Percentiles rank a stretch among this genome's conserved stretches.
These are phyloP conservation scores for Sporothrix luriei DNA, from an alignment of 2,329 filamentous ascomycete species.

Conservation along the genomic window DNA sequence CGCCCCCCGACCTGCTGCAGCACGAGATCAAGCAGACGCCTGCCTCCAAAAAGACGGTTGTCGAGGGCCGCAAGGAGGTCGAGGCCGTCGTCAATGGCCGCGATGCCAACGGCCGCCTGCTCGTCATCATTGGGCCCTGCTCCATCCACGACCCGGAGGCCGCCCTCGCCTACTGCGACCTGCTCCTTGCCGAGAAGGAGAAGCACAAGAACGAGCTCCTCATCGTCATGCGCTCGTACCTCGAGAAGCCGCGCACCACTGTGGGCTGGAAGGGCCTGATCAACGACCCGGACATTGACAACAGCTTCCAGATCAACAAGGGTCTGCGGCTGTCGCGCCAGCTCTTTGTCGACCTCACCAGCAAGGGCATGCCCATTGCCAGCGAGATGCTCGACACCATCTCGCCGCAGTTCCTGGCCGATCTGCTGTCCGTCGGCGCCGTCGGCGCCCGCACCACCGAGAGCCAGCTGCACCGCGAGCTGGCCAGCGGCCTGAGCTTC, in stretches of 20 bases:
- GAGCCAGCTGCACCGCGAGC: conserved; percentile 90
- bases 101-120: conserved; percentile 60
- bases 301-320: conserved; percentile 99
- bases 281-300: conserved; percentile 97
- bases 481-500: conserved; percentile 92
- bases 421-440: conserved; percentile 86
- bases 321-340: conserved; percentile 83
- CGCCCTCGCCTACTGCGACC: conserved; percentile 89
- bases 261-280: conserved; percentile 99
- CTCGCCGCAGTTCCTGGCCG: conserved; percentile 93
- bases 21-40: conserved; percentile 75
- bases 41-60: conserved; percentile 62
- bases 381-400: conserved; percentile 99
- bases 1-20: conserved; percentile 90
- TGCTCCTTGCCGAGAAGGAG: conserved; percentile 76
- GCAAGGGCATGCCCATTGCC: conserved; percentile 91
- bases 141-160: conserved; percentile 93
- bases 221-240: conserved; percentile 96
- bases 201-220: conserved; percentile 88
- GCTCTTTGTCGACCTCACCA: conserved; percentile 89
- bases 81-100: conserved; percentile 62
- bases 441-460: conserved; percentile 97
- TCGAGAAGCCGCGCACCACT: conserved; percentile 97
- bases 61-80: conserved; percentile 63
- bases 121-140: conserved; percentile 89